phyloP scores from a whole-genome alignment of 1,139 yeast genomes.

The Chernovozyma sophiae-reginae region DNA sequence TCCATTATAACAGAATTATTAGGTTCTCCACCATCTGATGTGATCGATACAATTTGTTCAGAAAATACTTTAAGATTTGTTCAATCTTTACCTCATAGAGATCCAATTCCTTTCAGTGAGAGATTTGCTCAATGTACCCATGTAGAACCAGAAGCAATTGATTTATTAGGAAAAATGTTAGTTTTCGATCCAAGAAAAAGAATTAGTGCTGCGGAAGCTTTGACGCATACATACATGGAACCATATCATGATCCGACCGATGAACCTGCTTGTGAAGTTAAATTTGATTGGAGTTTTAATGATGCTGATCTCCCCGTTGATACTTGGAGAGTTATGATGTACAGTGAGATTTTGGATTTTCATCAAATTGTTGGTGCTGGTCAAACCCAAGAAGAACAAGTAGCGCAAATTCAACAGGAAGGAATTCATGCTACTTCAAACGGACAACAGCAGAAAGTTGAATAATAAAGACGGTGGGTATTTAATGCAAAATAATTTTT shows the following conservation, averaged over 20 bases:
- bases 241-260: constrained; percentile 99
- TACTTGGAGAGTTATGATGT: constrained; percentile 99
- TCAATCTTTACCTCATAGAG: constrained; percentile 87
- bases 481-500: no score
- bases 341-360: constrained; percentile 92
- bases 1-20: constrained; percentile 91
- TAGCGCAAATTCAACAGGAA: constrained; percentile 29
- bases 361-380: constrained; percentile 60
- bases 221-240: constrained; percentile 86
- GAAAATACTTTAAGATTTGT: constrained; percentile 94
- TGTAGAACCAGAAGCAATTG: constrained; percentile 90
- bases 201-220: constrained; percentile 86
- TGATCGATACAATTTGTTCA: constrained; percentile 90
- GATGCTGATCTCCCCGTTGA: constrained; percentile 98
- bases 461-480: no score
- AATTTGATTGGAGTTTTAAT: constrained; percentile 97
- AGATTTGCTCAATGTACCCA: constrained; percentile 65
- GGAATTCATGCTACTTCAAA: constrained; percentile 24
- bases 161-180: constrained; percentile 81
- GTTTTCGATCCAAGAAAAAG: constrained; percentile 94
- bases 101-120: constrained; percentile 82
- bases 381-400: constrained; percentile 21
- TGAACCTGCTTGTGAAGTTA: constrained; percentile 90
- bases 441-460: constrained; percentile 18
- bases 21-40: constrained; percentile 96